Conservation (phyloP, 768 basidiomycete genomes). For the Cystofilobasidium capitatum region DNA sequence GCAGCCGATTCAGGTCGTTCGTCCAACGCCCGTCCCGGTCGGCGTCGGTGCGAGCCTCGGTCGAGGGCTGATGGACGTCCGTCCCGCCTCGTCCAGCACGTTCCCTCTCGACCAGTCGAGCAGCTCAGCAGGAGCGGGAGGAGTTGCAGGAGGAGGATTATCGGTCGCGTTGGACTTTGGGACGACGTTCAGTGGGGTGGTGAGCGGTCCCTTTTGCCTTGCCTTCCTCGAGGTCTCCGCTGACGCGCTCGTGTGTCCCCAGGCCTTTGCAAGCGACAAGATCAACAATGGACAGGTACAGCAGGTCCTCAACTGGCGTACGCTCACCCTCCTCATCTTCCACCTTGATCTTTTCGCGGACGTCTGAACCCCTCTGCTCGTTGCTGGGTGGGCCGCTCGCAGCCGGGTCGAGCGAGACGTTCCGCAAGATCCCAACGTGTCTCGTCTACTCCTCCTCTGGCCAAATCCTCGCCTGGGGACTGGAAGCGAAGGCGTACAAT, state of each 20-base stretch:
- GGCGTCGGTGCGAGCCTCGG: too few relatives aligned
- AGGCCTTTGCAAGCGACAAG: slow-evolving; percentile 81
- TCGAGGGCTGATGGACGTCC: neutral
- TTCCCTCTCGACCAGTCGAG: too few relatives aligned
- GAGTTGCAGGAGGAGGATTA: slow-evolving; percentile 21
- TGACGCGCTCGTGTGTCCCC: neutral
- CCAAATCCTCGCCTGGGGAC: slow-evolving; percentile 68
- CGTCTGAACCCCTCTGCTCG: slow-evolving; percentile 30
- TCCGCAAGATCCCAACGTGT: slow-evolving; percentile 79
- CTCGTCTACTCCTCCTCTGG: slow-evolving; percentile 68
- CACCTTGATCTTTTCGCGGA: neutral
- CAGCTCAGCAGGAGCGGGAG: neutral
- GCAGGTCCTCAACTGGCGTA: slow-evolving; percentile 70
- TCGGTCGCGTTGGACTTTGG: slow-evolving; percentile 30
- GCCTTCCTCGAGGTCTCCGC: neutral
- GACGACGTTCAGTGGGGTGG: slow-evolving; percentile 33
- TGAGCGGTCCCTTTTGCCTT: neutral
- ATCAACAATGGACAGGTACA: slow-evolving; percentile 69
- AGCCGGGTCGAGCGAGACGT: slow-evolving; percentile 72
- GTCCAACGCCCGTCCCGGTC: slow-evolving; percentile 6
- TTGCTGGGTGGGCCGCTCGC: too few relatives aligned
- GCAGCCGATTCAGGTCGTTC: neutral
- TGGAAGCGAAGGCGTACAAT: slow-evolving; percentile 73
- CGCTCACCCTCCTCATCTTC: neutral
- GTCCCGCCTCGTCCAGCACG: too few relatives aligned